Conservation (phyloP, 768 basidiomycete genomes). For the Antrodiella citrinella region DNA sequence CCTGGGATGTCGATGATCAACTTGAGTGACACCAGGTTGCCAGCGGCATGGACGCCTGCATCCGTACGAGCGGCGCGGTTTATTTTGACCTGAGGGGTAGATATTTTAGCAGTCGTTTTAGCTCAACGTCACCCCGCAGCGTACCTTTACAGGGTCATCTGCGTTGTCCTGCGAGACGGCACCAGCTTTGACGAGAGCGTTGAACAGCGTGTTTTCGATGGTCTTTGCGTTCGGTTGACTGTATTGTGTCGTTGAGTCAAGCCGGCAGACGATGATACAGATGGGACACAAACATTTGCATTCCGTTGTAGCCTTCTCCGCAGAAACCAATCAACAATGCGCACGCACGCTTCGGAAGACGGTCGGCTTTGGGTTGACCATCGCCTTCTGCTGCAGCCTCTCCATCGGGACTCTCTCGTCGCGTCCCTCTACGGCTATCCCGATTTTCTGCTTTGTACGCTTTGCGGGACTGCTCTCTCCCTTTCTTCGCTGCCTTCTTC, state of each 20-base stretch:
- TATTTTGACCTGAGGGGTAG: constrained; percentile 55
- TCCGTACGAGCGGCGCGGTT: constrained; percentile 92
- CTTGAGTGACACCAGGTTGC: constrained; percentile 89
- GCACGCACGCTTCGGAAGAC: constrained; percentile 77
- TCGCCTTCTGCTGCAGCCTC: constrained; percentile 9
- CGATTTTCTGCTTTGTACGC: constrained; percentile 3
- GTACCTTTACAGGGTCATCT: constrained; percentile 79
- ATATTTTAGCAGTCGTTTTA: neutral
- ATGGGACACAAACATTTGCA: constrained; percentile 77
- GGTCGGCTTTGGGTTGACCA: constrained; percentile 34
- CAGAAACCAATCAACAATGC: constrained; percentile 87
- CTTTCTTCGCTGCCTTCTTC: constrained; percentile 10
- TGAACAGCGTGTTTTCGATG: constrained; percentile 86
- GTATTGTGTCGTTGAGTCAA: neutral
- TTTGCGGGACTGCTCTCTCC: constrained; percentile 1
- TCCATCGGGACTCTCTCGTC: constrained; percentile 5
- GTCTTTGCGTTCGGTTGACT: constrained; percentile 70
- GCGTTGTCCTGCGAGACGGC: constrained; percentile 95
- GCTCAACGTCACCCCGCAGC: neutral
- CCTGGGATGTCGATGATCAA: constrained; percentile 75
- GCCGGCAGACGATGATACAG: neutral
- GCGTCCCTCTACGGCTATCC: constrained; percentile 16
- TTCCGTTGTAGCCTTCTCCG: constrained; percentile 87
- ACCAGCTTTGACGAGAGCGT: constrained; percentile 80
- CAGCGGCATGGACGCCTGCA: constrained; percentile 94